Evolutionary conservation across 202 grass and related monocot genomes (phyloP), one percentile per base, ranked within the genome.

Genomic region (Thinopyrum obtusiflorum): DNA sequence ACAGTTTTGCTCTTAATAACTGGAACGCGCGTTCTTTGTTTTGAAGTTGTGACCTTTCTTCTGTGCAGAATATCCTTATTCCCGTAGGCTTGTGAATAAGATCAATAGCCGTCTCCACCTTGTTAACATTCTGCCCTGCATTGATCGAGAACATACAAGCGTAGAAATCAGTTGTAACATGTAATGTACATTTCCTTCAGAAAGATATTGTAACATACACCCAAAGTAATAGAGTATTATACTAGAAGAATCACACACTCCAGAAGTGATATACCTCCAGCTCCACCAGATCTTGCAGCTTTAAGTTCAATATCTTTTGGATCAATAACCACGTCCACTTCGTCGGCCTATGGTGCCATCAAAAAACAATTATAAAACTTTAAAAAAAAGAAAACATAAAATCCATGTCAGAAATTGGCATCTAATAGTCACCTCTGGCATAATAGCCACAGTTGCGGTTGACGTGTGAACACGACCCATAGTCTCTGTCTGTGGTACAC

Each of bases 121-220:
- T 98, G 87, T 98, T 98, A 62, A 98, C 95, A 89, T 98, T 98
- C 89, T 98, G 95, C 68, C 95, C 95, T 98, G 91, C 79, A 86
- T 78, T 46, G 42, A 84, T 77, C 23, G 51, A 87, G 10, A 85
- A 25, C 60, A 11, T 84, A 61, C 28, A 71, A 27, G 72, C 46
- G 59, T 23, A 65, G 51, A 65, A 33, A 21, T 80, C 35, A 23
- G 35, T 28, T 82, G 57, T 67, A 81, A 39, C 51, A 65, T 25
- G 24, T 65, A 80, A 28, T 61, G 46, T 29, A 47, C n/a, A 28
- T 51, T 46, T 65, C 44, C 37, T 46, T 73, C 6, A 72, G 24
- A 72, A 44, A 44, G 37, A 73, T 73, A 72, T 24, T 47, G 39
- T 27, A 74, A 49, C 71, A 74, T 74, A 74, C 42, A 74, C 46